Percentiles rank a stretch among this genome's conserved stretches.
These are phyloP conservation scores for Trichomonas tenax DNA, from an alignment of 208 protist species.

Conservation along the genomic window DNA sequence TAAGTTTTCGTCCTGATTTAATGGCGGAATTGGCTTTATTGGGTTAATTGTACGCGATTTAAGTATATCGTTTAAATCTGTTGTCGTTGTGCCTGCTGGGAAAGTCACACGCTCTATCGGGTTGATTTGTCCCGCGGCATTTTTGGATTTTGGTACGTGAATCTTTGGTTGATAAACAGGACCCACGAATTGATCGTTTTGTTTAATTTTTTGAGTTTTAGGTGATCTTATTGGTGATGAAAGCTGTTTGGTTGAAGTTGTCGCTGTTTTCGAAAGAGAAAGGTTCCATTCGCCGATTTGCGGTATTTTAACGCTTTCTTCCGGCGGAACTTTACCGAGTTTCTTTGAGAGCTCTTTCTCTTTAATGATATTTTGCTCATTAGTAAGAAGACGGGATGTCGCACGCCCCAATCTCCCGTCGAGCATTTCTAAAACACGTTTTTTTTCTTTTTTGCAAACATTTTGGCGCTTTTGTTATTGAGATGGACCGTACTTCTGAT, in stretches of 20 bases:
- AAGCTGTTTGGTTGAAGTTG: neutral
- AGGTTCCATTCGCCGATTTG: neutral
- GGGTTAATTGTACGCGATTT: neutral
- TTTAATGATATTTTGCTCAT: neutral
- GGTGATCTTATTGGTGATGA: neutral
- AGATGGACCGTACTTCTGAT: too few species aligned
- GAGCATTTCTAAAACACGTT: neutral
- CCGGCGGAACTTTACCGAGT: neutral
- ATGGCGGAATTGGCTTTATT: neutral
- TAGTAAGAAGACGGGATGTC: neutral
- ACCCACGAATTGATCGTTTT: neutral
- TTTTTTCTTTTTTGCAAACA: neutral
- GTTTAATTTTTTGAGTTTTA: neutral
- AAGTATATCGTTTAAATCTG: neutral
- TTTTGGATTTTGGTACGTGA: neutral
- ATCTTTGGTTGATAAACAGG: neutral
- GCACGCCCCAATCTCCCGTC: neutral
- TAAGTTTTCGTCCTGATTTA: neutral
- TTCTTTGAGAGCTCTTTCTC: neutral
- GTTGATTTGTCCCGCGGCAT: neutral
- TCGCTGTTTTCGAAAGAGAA: neutral
- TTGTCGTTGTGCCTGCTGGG: neutral
- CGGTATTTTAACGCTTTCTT: slow-evolving; percentile 13
- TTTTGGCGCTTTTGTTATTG: too few species aligned
- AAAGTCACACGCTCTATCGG: neutral